Conservation (phyloP, 306 rosid genomes). For the Castanea mollissima region DNA sequence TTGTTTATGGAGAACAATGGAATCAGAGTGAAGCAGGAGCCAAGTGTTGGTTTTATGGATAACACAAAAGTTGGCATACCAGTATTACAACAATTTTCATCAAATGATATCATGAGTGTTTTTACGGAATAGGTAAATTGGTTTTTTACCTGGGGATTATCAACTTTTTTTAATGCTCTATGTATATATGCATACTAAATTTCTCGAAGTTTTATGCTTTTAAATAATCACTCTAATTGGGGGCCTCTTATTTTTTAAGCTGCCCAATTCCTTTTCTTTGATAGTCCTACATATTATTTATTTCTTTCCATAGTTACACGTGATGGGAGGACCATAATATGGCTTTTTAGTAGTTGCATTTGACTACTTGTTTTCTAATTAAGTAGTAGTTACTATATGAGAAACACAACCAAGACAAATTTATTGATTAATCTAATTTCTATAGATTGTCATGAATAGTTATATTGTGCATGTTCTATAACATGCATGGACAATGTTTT, state of each 20-base stretch:
- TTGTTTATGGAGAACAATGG: constrained; percentile 40
- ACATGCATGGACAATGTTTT: not conserved
- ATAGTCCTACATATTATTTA: not conserved
- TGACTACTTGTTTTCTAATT: not conserved
- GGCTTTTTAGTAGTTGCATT: not conserved
- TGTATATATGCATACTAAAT: constrained; percentile 18
- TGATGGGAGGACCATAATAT: not conserved
- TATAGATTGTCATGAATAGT: no score
- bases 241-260: not conserved
- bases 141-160: not conserved
- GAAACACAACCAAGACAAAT: not conserved
- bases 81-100: constrained; percentile 34
- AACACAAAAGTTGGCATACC: constrained; percentile 36
- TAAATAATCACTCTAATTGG: not conserved
- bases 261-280: not conserved
- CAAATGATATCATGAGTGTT: constrained; percentile 40
- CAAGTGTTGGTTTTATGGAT: constrained; percentile 35
- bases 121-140: constrained; percentile 54
- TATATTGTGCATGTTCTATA: no score
- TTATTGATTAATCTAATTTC: no score
- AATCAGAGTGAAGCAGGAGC: constrained; percentile 48
- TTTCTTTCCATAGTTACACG: not conserved
- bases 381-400: not conserved
- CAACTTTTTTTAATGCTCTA: constrained; percentile 1
- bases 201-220: not conserved